phyloP scores from a whole-genome alignment of 495 filamentous ascomycete genomes.

The Annulohypoxylon nitens region DNA sequence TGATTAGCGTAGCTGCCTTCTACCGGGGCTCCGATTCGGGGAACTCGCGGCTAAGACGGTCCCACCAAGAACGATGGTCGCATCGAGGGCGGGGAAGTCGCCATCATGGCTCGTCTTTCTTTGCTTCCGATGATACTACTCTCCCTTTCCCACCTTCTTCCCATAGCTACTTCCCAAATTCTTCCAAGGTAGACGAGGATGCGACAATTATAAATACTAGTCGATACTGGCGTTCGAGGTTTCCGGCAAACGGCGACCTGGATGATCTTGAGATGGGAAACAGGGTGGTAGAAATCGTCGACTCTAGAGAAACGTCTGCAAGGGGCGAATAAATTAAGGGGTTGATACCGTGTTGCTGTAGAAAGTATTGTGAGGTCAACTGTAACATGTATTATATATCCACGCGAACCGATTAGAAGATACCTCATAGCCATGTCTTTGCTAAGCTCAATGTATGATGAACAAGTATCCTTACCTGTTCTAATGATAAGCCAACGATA shows the following conservation, averaged over 20 bases:
- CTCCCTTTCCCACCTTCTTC: conserved; percentile 6
- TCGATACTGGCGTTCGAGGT: conserved; percentile 1
- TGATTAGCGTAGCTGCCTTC: conserved; percentile 40
- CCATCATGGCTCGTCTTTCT: neutral
- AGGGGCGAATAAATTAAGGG: neutral
- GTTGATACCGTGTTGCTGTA: neutral
- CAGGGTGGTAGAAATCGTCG: neutral
- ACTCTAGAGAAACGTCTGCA: neutral
- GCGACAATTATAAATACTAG: neutral
- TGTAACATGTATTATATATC: neutral
- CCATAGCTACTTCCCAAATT: neutral
- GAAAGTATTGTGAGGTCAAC: neutral
- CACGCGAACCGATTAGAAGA: neutral
- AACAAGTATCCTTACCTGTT: neutral
- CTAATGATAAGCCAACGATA: neutral
- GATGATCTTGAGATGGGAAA: conserved; percentile 21
- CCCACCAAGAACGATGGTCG: neutral
- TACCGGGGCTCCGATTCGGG: conserved; percentile 40
- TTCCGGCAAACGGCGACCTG: neutral
- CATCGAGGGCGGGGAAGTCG: neutral
- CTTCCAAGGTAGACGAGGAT: conserved; percentile 12
- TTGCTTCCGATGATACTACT: conserved; percentile 1
- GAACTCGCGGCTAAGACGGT: conserved; percentile 18
- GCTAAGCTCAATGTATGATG: neutral
- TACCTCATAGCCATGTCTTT: neutral